A percentile compares a stretch with the other conserved stretches of the same genome.
phyloP scores from a whole-genome alignment of 345 rosid species.

The Citrus australasica region DNA sequence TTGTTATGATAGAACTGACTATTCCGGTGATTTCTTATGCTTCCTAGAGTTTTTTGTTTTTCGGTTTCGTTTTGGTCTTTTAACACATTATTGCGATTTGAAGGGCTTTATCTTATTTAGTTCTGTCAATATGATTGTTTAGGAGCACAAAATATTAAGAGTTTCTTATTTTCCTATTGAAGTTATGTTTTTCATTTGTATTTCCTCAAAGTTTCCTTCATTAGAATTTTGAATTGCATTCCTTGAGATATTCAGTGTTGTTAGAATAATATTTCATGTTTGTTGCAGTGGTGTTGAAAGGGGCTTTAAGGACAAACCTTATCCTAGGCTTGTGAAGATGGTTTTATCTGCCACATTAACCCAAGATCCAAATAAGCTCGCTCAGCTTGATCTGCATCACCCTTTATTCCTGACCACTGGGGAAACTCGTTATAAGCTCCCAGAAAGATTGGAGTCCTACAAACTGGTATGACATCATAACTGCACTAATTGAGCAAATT shows the following conservation, averaged over 20 bases:
- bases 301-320: constrained; percentile 74
- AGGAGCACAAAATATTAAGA: neutral
- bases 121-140: neutral
- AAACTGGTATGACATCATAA: constrained; percentile 56
- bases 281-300: constrained; percentile 74
- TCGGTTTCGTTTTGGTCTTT: neutral
- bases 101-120: neutral
- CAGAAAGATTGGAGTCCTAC: constrained; percentile 77
- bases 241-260: neutral
- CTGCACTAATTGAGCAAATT: constrained; percentile 1
- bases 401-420: constrained; percentile 90
- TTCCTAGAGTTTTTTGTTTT: neutral
- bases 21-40: neutral
- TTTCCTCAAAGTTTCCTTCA: neutral
- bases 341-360: constrained; percentile 92
- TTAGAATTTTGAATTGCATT: neutral
- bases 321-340: constrained; percentile 86
- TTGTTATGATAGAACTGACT: neutral
- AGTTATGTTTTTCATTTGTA: neutral
- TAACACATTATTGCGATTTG: neutral
- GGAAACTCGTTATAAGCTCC: constrained; percentile 65
- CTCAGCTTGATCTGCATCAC: constrained; percentile 88
- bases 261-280: neutral
- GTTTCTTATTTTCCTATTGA: neutral
- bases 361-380: constrained; percentile 95